A percentile compares a stretch with the other conserved stretches of the same genome.
Evolutionary conservation across 2,329 filamentous ascomycete genomes (phyloP).

Genomic region (Neofusicoccum laricinum): DNA sequence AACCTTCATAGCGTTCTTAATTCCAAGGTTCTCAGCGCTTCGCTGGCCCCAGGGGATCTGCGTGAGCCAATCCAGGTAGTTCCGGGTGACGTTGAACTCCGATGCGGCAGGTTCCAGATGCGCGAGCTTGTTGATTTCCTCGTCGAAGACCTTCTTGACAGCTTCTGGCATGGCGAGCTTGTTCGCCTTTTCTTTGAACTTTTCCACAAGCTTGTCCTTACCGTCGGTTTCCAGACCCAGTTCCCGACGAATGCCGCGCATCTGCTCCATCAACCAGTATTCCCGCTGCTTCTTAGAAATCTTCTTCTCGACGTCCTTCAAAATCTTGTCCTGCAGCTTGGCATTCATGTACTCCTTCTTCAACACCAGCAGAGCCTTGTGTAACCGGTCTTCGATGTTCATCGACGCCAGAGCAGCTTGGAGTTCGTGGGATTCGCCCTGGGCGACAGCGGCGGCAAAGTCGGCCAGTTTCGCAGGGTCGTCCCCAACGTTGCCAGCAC

Average conservation of each 20-base stretch:
- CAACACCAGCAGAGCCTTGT: conserved; percentile 85
- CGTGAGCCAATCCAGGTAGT: conserved; percentile 98
- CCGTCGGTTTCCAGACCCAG: conserved; percentile 96
- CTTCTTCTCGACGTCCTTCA: conserved; percentile 94
- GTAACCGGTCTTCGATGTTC: conserved; percentile 87
- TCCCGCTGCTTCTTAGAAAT: conserved; percentile 96
- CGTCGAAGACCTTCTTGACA: conserved; percentile 96
- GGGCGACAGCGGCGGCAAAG: conserved; percentile 93
- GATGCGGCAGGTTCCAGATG: conserved; percentile 94
- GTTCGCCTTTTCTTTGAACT: conserved; percentile 90
- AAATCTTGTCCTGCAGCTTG: conserved; percentile 93
- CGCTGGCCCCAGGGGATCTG: conserved; percentile 97
- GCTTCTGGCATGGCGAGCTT: conserved; percentile 96
- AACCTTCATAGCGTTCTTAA: conserved; percentile 84
- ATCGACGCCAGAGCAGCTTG: conserved; percentile 87
- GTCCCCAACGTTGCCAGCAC: conserved; percentile 88
- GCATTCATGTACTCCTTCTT: conserved; percentile 99
- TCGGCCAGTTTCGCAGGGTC: conserved; percentile 95
- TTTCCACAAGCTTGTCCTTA: conserved; percentile 96
- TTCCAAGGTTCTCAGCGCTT: conserved; percentile 94
- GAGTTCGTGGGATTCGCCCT: conserved; percentile 81
- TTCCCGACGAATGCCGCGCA: conserved; percentile 96
- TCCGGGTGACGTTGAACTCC: conserved; percentile 97
- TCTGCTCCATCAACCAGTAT: conserved; percentile 99
- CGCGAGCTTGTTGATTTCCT: conserved; percentile 94